These are phyloP conservation scores for Phanerochaete carnosa DNA, from an alignment of 768 basidiomycete genomes.

Conservation along the genomic window DNA sequence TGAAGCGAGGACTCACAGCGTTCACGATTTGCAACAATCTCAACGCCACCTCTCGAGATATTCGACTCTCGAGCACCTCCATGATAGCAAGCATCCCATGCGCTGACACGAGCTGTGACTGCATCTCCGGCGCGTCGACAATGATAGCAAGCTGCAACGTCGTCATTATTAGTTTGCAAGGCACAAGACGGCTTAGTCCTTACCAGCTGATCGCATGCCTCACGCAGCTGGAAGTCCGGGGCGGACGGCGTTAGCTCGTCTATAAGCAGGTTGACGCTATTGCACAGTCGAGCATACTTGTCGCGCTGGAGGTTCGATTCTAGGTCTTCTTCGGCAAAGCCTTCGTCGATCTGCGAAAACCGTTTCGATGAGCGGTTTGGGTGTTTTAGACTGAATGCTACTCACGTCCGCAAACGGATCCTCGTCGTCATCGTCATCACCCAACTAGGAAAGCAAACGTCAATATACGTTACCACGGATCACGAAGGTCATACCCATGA, in stretches of 20 bases:
- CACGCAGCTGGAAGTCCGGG: constrained; percentile 77
- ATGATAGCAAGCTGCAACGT: constrained; percentile 66
- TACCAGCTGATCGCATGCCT: constrained; percentile 87
- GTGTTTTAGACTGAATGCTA: not conserved
- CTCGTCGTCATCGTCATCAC: constrained; percentile 86
- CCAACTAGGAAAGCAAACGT: constrained; percentile 42
- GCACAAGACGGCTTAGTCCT: constrained; percentile 21
- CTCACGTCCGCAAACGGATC: constrained; percentile 94
- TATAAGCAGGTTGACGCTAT: constrained; percentile 77
- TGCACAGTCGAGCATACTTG: constrained; percentile 85
- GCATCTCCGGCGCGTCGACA: constrained; percentile 80
- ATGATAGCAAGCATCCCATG: constrained; percentile 96
- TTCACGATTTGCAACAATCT: constrained; percentile 89
- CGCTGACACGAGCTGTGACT: constrained; percentile 80
- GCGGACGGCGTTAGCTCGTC: constrained; percentile 82
- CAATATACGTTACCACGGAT: not conserved
- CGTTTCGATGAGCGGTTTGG: not conserved
- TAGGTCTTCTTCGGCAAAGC: constrained; percentile 86
- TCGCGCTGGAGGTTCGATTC: constrained; percentile 92
- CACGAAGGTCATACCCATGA: constrained; percentile 64
- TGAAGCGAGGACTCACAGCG: constrained; percentile 45
- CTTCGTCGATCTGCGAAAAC: constrained; percentile 78
- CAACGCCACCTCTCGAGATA: constrained; percentile 81
- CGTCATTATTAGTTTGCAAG: not conserved
- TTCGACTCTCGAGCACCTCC: constrained; percentile 87